phyloP scores from a whole-genome alignment of 2,329 filamentous ascomycete species.

The Metarhizium sp. region DNA sequence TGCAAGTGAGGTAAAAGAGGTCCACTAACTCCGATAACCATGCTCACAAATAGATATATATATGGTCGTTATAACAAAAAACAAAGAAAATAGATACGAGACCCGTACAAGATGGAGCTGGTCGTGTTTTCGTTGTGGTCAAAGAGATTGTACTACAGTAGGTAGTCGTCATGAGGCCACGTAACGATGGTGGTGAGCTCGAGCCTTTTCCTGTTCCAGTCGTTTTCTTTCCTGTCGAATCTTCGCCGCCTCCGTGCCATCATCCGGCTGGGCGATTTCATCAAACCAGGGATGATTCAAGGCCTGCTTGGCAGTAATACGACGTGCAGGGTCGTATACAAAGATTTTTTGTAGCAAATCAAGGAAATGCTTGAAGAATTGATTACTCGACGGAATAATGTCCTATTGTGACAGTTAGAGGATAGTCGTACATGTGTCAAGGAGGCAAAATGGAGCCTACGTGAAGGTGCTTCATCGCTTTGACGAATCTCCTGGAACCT shows the following conservation, averaged over 20 bases:
- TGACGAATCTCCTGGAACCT: conserved; percentile 57
- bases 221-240: conserved; percentile 26
- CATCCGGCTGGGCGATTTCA: conserved; percentile 46
- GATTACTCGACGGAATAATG: conserved; percentile 45
- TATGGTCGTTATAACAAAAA: conserved; percentile 1
- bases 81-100: conserved; percentile 1
- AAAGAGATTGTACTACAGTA: neutral
- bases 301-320: conserved; percentile 51
- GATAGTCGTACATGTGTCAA: neutral
- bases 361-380: conserved; percentile 45
- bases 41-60: conserved; percentile 3
- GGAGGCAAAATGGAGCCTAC: conserved; percentile 31
- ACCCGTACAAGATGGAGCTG: neutral
- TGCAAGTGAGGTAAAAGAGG: neutral
- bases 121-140: neutral
- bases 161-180: neutral
- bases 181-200: neutral
- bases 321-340: conserved; percentile 48
- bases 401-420: conserved; percentile 16
- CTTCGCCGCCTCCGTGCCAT: conserved; percentile 51
- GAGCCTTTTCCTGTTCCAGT: conserved; percentile 5
- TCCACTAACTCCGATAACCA: conserved; percentile 4
- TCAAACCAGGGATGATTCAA: conserved; percentile 53
- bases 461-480: conserved; percentile 60
- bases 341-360: conserved; percentile 53